Evolutionary conservation across 2,329 filamentous ascomycete genomes (phyloP).

Genomic region (Tolypocladium capitatum): DNA sequence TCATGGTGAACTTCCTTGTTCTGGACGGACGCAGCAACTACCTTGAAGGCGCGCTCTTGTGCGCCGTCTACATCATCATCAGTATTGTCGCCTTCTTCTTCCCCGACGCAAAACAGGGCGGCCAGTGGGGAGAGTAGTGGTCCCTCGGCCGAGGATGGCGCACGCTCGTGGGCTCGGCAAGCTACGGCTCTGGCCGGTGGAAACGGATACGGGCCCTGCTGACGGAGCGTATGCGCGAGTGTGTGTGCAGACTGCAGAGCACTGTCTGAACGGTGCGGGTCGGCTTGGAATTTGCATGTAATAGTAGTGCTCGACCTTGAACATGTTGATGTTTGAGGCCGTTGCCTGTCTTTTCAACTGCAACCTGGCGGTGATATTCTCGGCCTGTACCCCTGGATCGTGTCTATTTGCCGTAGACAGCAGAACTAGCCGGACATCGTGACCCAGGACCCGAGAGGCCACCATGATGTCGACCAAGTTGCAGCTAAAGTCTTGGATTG

Average conservation of each 20-base stretch:
- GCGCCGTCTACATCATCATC: conserved; percentile 56
- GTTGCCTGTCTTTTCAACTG: neutral
- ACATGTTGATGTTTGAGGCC: neutral
- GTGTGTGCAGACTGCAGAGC: neutral
- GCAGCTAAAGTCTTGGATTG: neutral
- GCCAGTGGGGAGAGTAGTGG: conserved; percentile 18
- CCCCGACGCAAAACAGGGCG: conserved; percentile 36
- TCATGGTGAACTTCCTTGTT: conserved; percentile 81
- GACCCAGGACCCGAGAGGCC: neutral
- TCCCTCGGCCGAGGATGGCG: neutral
- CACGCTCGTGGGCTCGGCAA: neutral
- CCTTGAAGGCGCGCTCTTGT: conserved; percentile 61
- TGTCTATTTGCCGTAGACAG: neutral
- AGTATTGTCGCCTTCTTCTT: conserved; percentile 55
- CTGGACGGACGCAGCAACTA: conserved; percentile 79
- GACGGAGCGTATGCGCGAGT: neutral
- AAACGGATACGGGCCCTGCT: neutral
- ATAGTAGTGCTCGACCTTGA: neutral
- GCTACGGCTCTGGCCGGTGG: neutral
- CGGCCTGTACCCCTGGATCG: neutral
- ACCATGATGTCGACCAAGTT: neutral
- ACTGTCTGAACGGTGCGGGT: neutral
- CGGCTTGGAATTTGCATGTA: neutral
- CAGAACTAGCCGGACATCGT: too few relatives aligned
- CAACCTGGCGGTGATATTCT: neutral